These are phyloP conservation scores for Xylariaceae sp. DNA, from an alignment of 2,329 filamentous ascomycete species.

Conservation along the genomic window DNA sequence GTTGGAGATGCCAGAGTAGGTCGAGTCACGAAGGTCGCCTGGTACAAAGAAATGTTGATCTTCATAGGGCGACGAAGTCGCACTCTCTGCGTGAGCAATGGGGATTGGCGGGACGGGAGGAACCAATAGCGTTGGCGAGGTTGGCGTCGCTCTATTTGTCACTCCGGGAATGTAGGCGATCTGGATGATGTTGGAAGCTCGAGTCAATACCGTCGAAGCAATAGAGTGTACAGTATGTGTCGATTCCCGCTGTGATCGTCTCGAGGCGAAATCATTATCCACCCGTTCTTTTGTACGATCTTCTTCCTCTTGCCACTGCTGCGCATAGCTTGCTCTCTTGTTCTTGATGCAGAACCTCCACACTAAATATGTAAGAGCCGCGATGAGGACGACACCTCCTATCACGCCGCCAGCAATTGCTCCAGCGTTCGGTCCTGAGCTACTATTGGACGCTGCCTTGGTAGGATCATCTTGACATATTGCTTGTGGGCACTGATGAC, in stretches of 20 bases:
- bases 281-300: conserved; percentile 56
- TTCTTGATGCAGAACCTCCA: conserved; percentile 89
- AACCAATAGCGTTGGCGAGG: conserved; percentile 80
- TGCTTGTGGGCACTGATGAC: conserved; percentile 54
- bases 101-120: conserved; percentile 96
- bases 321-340: conserved; percentile 68
- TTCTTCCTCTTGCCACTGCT: conserved; percentile 58
- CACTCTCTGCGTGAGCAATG: conserved; percentile 64
- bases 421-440: conserved; percentile 68
- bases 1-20: conserved; percentile 78
- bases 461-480: conserved; percentile 49
- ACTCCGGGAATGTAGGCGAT: conserved; percentile 99
- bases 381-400: conserved; percentile 79
- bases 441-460: conserved; percentile 28
- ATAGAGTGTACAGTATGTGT: conserved; percentile 89
- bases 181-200: conserved; percentile 98
- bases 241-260: conserved; percentile 71
- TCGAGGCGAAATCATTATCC: conserved; percentile 46
- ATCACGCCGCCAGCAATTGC: conserved; percentile 92
- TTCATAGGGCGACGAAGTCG: conserved; percentile 63
- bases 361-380: conserved; percentile 76
- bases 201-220: conserved; percentile 91
- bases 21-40: conserved; percentile 86
- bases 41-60: conserved; percentile 95
- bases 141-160: conserved; percentile 85